Base-by-base conservation (phyloP, 306 rosid species). In the Cyclanthera cordifolia region DNA sequence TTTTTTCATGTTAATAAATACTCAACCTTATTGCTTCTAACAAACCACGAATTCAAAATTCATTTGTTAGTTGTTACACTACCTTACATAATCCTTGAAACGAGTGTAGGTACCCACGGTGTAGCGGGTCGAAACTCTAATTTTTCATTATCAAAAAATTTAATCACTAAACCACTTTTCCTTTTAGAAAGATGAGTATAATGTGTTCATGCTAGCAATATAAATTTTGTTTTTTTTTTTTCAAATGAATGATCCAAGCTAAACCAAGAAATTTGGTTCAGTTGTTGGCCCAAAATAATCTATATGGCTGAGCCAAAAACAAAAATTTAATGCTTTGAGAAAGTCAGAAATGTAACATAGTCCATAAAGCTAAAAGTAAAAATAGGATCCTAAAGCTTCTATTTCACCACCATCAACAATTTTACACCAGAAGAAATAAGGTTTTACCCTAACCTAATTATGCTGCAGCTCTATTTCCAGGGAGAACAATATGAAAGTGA, bases 361-460 rank as follows among this genome's bases (percentile, higher is more conserved):
- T 56, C 30, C 41, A 37, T 39, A 12, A 52, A 1, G 41, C 41
- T 2, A 17, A 3, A 43, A 20, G 28, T 12, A 24, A 23, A 12
- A 2, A 64, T 13, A 34, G 8, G n/a, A 39, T 59, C 30, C 45
- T 6, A 41, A 43, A 64, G 51, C 69, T 41, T 64, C 69, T 63
- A 63, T 64, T 64, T 66, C 71, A 14, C 23, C 71, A 64, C 19
- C 52, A 15, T 39, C 43, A 13, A 14, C 54, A 47, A 46, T 46
- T 61, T 61, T 66, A 66, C 71, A 66, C 24, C 54, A 66, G 17
- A 46, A 46, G 23, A 46, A 65, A 24, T 20, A 15, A 66, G 71
- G 9, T 15, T 25, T 50, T 4, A 27, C 5, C 54, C 71, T 45
- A 66, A 46, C 24, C 41, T 14, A 39, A 66, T 43, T 21, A 47